Evolutionary conservation across 805 yeast species (phyloP), one percentile per base, ranked within the genome.

Genomic region (Lachancea sp.): DNA sequence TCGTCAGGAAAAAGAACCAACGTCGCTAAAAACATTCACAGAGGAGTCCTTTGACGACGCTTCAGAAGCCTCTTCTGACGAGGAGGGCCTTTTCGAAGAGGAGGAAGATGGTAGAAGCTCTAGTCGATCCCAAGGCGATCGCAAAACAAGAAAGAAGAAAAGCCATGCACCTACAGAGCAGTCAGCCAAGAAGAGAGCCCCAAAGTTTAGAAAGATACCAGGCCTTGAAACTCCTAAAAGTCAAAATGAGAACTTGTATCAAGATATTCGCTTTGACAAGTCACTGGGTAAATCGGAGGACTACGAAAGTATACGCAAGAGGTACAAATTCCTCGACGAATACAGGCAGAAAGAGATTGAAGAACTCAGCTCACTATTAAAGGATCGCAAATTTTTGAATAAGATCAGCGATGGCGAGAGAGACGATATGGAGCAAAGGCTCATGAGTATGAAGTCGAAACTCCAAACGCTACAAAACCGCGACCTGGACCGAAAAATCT

Each of bases 161-260:
- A 91, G 90, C 60, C 96, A 91, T 69, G 96, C 95, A 0, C 99
- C 99, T 11, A 68, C 79, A 2, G 97, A 86, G 58, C 58, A 77
- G 20, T 83, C 93, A 6, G 70, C 95, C 0, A 88, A 84, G 62
- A 75, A 68, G 51, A 83, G 81, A 15, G 95, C 84, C 0, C 69
- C 87, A 0, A 71, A 72, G 51, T 70, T 87, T 31, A 73, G 98
- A 52, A 79, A 81, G 36, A 81, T 90, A 11, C 91, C 85, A 1
- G 93, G 91, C 0, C 59, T 84, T 38, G 71, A 70, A 40, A 57
- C 64, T 19, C 66, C 68, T 19, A 70, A 63, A 52, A 60, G 66
- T 45, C 55, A 63, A 41, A 56, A 59, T 31, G 47, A 58, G 13
- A 70, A 69, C 13, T 65, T 82, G 25, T 82, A 84, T 60, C 74